Evolutionary conservation across 768 basidiomycete genomes (phyloP).

Genomic region (Tricholoma flavovirens): DNA sequence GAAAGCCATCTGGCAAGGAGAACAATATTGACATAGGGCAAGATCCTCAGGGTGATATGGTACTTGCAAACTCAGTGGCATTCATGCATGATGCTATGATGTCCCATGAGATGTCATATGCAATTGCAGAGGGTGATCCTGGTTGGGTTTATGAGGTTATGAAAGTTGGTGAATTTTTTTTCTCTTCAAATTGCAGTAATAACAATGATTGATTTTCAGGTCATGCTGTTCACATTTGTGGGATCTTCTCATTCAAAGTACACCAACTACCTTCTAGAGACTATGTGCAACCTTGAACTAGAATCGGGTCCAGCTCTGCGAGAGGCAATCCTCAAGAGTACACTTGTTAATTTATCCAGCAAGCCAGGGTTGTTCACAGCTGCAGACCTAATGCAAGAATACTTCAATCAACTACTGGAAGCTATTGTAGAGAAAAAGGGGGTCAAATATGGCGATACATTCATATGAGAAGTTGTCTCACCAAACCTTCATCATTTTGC

Average conservation of each 20-base stretch:
- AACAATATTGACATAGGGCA: not conserved
- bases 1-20: not conserved
- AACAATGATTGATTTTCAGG: not conserved
- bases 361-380: slow-evolving; percentile 17
- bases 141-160: slow-evolving; percentile 27
- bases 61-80: slow-evolving; percentile 16
- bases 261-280: not conserved
- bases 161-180: not conserved
- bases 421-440: slow-evolving; percentile 23
- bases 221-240: not conserved
- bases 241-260: too few species aligned
- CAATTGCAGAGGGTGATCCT: slow-evolving; percentile 27
- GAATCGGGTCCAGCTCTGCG: slow-evolving; percentile 7
- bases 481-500: slow-evolving; percentile 27
- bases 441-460: slow-evolving; percentile 22
- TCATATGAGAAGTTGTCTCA: slow-evolving; percentile 23
- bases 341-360: slow-evolving; percentile 26
- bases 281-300: not conserved
- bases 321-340: slow-evolving; percentile 18
- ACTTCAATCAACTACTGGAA: slow-evolving; percentile 27
- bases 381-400: slow-evolving; percentile 29
- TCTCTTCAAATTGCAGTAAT: not conserved
- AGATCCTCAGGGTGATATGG: slow-evolving; percentile 17
- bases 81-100: slow-evolving; percentile 21
- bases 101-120: slow-evolving; percentile 22